Evolutionary conservation across 2,329 filamentous ascomycete genomes (phyloP).

Genomic region (Ophiostoma fasciatum): DNA sequence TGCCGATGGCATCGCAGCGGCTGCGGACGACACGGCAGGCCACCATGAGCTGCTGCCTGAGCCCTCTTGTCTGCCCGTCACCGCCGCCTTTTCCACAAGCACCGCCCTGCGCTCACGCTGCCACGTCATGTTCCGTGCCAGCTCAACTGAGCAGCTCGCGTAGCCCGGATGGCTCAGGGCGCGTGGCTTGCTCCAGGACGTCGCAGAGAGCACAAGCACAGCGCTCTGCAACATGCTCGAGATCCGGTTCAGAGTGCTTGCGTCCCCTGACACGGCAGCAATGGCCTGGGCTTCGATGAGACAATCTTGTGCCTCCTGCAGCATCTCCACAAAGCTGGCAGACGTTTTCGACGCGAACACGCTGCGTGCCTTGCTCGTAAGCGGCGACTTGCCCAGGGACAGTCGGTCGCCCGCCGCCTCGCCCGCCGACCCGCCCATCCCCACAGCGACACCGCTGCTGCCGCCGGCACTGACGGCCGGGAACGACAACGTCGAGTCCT

Average conservation of each 20-base stretch:
- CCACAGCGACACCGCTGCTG: not conserved
- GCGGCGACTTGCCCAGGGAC: slow-evolving; percentile 21
- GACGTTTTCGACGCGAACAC: slow-evolving; percentile 10
- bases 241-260: slow-evolving; percentile 46
- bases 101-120: slow-evolving; percentile 46
- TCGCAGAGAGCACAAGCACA: slow-evolving; percentile 50
- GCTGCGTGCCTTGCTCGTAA: slow-evolving; percentile 17
- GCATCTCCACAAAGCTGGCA: slow-evolving; percentile 40
- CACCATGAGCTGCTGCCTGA: slow-evolving; percentile 4
- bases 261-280: slow-evolving; percentile 37
- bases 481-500: slow-evolving; percentile 84
- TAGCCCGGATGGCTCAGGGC: slow-evolving; percentile 36
- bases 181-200: slow-evolving; percentile 31
- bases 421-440: slow-evolving; percentile 4
- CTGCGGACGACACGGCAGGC: slow-evolving; percentile 21
- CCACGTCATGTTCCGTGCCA: slow-evolving; percentile 55
- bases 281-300: slow-evolving; percentile 48
- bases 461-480: slow-evolving; percentile 43
- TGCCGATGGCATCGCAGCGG: no score
- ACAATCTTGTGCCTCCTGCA: slow-evolving; percentile 51
- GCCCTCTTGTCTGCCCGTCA: slow-evolving; percentile 18
- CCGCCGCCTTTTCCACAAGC: slow-evolving; percentile 28
- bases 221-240: slow-evolving; percentile 50
- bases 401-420: slow-evolving; percentile 26
- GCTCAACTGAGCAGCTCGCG: slow-evolving; percentile 50